Conservation (phyloP, 73 alveolate species). For the Diophrys appendiculata region DNA sequence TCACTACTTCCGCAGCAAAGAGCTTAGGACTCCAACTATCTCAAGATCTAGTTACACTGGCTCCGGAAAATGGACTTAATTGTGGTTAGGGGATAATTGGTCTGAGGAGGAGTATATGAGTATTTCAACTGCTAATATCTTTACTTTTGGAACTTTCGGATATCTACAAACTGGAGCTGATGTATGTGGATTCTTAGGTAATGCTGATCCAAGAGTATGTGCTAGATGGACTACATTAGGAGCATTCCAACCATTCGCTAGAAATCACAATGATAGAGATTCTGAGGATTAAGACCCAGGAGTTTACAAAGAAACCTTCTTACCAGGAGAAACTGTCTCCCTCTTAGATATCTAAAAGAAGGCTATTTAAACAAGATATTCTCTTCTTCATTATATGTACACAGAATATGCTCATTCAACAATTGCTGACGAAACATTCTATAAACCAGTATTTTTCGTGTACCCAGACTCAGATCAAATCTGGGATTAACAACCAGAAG, state of each 20-base stretch:
- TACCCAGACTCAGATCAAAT: conserved; percentile 73
- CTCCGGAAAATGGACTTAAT: conserved; percentile 93
- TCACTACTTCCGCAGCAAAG: conserved; percentile 11
- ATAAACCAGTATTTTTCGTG: conserved; percentile 82
- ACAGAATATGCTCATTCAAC: conserved; percentile 58
- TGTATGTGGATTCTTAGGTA: conserved; percentile 95
- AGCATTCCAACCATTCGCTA: conserved; percentile 92
- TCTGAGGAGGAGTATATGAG: conserved; percentile 72
- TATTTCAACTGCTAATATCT: conserved; percentile 59
- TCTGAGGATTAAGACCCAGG: conserved; percentile 52
- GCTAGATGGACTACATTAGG: conserved; percentile 96
- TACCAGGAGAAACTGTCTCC: neutral
- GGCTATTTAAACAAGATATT: conserved; percentile 62
- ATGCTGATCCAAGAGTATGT: conserved; percentile 88
- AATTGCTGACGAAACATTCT: conserved; percentile 71
- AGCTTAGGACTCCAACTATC: conserved; percentile 79
- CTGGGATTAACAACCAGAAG: conserved; percentile 36
- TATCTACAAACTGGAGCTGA: conserved; percentile 96
- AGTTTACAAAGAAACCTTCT: conserved; percentile 26
- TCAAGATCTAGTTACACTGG: conserved; percentile 95
- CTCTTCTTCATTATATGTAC: conserved; percentile 70
- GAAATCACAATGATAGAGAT: conserved; percentile 91
- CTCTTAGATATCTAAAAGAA: conserved; percentile 29
- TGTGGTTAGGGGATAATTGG: conserved; percentile 97
- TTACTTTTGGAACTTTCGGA: conserved; percentile 83